Evolutionary conservation across 2,329 filamentous ascomycete species (phyloP), one percentile per base, ranked within the genome.

Genomic region (Fusarium robinianum): DNA sequence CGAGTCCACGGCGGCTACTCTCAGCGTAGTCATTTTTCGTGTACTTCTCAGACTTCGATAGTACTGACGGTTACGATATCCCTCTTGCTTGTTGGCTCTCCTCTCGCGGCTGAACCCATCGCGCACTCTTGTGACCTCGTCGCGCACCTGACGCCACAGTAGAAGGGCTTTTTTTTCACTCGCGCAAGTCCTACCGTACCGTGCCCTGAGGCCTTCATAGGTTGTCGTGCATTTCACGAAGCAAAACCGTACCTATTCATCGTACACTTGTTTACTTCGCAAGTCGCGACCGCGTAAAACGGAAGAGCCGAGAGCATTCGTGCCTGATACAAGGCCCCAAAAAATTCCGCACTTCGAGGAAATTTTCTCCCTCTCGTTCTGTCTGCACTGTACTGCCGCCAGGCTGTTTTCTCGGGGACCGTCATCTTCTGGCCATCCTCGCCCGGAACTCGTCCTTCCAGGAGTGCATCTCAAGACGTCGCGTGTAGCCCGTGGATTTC

Each of bases 211-310:
- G 47, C 49, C 52, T 62, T 41, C 51, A 44, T n/a, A n/a, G n/a
- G n/a, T 59, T 51, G 41, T 52, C 25, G 57, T 52, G 59, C 57
- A 59, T 59, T n/a, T 47, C 41, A 53, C 55, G 40, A 37, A 46
- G 23, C 44, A 34, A 54, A n/a, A n/a, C n/a, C n/a, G 46, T 39
- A 34, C 44, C 46, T 34, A 49, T 23, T 45, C 40, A 44, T 58
- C 52, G 60, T 62, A 62, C 58, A 45, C 44, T 49, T 48, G 41
- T 41, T 48, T 46, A 33, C 41, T 41, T 48, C 47, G 35, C 41
- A 52, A 50, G 49, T 60, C 51, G 53, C 60, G 52, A 58, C 56
- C 58, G 55, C 53, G 60, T 62, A 62, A 62, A 58, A 36, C n/a
- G n/a, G 5, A 51, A 21, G 42, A 51, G 45, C 44, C 52, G 33